These are phyloP conservation scores for Choricystis sp. DNA, from an alignment of 139 green algal genomes.

Conservation along the genomic window DNA sequence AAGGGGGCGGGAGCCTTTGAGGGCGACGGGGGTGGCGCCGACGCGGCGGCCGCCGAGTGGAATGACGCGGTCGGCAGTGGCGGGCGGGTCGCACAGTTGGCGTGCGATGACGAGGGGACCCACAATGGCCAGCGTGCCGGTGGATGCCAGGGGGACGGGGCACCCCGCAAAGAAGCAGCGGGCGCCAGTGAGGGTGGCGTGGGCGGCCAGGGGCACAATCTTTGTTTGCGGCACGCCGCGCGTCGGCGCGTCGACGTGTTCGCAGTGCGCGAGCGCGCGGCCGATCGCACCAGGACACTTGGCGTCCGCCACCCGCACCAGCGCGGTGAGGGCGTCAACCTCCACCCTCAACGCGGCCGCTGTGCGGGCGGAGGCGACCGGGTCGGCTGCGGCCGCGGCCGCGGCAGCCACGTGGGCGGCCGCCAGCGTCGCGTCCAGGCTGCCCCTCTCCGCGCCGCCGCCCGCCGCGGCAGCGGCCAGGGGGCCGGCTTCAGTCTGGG, in stretches of 20 bases:
- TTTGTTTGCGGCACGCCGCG: neutral
- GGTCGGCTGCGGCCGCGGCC: neutral
- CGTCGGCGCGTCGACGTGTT: neutral
- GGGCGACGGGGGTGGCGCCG: conserved; percentile 9
- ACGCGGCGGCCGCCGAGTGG: conserved; percentile 28
- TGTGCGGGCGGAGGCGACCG: neutral
- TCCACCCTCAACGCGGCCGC: neutral
- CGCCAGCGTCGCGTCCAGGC: neutral
- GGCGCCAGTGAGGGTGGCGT: neutral
- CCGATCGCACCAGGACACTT: no score
- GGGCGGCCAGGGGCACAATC: neutral
- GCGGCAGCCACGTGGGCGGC: neutral
- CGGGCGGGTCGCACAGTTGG: conserved; percentile 30
- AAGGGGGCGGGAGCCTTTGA: conserved; percentile 35
- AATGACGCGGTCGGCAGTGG: conserved; percentile 3
- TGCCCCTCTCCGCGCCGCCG: neutral
- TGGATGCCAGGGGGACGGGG: conserved; percentile 14
- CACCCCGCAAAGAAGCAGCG: neutral
- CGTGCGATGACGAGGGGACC: conserved; percentile 33
- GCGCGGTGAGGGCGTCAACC: neutral
- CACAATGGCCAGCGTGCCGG: conserved; percentile 5
- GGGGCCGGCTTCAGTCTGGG: neutral
- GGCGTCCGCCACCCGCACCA: neutral
- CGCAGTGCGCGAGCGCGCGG: neutral
- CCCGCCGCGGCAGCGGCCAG: neutral